Percentiles rank a stretch among this genome's conserved stretches.
These are phyloP conservation scores for Neurospora sp. DNA, from an alignment of 495 filamentous ascomycete species.

Conservation along the genomic window DNA sequence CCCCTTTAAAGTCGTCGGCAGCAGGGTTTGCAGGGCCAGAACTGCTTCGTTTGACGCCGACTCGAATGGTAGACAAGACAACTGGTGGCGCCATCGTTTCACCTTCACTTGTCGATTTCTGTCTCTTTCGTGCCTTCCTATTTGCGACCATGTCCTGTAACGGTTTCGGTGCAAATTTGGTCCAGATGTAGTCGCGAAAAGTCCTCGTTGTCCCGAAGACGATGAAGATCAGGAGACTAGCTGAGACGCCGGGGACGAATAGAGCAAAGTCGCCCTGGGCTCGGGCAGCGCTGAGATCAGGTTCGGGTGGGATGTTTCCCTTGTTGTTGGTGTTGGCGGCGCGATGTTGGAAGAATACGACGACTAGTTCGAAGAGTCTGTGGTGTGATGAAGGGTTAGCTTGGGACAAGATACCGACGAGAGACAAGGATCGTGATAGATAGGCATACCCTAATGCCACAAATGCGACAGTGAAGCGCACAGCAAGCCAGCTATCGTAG, in stretches of 20 bases:
- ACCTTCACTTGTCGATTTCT: neutral
- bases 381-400: neutral
- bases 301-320: conserved; percentile 20
- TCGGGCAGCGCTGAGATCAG: conserved; percentile 24
- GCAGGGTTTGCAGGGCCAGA: neutral
- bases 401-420: neutral
- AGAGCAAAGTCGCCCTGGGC: conserved; percentile 30
- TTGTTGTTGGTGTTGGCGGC: conserved; percentile 24
- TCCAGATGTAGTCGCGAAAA: conserved; percentile 20
- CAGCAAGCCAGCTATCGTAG: conserved; percentile 38
- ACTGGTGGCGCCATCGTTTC: neutral
- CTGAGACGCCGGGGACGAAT: conserved; percentile 33
- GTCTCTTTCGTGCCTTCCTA: neutral
- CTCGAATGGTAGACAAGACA: neutral
- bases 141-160: conserved; percentile 1
- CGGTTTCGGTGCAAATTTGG: conserved; percentile 3
- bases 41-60: neutral
- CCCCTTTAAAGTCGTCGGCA: neutral
- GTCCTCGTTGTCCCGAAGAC: conserved; percentile 34
- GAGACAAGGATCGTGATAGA: neutral
- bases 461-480: conserved; percentile 37
- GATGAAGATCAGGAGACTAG: conserved; percentile 27
- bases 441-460: conserved; percentile 25
- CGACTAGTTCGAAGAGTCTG: conserved; percentile 31
- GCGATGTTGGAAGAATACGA: conserved; percentile 30